phyloP scores from a whole-genome alignment of 176 grass and related monocot genomes.

The Phragmites australis region DNA sequence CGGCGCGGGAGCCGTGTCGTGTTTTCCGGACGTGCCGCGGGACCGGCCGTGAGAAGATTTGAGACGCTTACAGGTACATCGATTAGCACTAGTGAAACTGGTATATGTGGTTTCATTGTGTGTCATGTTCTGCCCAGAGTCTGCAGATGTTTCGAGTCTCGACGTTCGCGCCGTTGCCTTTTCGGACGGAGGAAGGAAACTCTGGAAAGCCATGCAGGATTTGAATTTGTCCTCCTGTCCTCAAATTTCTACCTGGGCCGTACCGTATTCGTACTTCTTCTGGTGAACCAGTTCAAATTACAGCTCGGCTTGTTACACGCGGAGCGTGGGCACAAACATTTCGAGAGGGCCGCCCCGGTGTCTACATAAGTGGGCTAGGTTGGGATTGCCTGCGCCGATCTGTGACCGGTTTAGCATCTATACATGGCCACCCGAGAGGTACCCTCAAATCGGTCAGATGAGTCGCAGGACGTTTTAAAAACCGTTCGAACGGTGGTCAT shows the following conservation, averaged over 20 bases:
- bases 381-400: too few relatives aligned
- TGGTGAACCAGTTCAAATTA: not conserved
- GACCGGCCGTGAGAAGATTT: conserved; percentile 31
- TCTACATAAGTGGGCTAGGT: not conserved
- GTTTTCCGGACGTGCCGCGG: not conserved
- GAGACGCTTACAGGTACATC: not conserved
- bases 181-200: not conserved
- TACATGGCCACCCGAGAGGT: too few relatives aligned
- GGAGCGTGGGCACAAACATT: not conserved
- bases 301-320: too few relatives aligned
- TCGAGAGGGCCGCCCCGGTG: not conserved
- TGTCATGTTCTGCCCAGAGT: too few relatives aligned
- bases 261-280: not conserved
- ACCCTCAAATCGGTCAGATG: too few relatives aligned
- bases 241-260: not conserved
- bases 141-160: conserved; percentile 17
- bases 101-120: not conserved
- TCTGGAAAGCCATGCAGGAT: not conserved
- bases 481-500: too few relatives aligned
- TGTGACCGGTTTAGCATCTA: too few relatives aligned
- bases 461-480: too few relatives aligned
- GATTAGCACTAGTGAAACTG: not conserved
- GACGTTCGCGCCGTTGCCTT: not conserved
- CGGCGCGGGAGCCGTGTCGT: conserved; percentile 38
- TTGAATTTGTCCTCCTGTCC: conserved; percentile 2